A percentile compares a stretch with the other conserved stretches of the same genome.
These are phyloP conservation scores for Gonapodya sp. DNA, from an alignment of 192 early-diverging fungal species.

Conservation along the genomic window DNA sequence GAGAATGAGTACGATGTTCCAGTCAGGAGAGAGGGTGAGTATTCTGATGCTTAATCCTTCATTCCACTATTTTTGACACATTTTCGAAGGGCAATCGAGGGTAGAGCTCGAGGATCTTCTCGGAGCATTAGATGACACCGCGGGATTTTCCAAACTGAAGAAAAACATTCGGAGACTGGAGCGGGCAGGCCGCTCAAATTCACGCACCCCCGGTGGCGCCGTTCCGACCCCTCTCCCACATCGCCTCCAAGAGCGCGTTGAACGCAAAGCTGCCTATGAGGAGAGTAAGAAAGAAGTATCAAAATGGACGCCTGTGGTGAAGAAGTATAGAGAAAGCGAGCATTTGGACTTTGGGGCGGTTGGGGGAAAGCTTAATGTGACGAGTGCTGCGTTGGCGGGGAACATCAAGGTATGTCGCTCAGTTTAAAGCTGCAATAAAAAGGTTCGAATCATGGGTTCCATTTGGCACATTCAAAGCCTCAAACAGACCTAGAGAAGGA, in stretches of 20 bases:
- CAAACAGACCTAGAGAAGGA: conserved; percentile 67
- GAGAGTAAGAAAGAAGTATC: conserved; percentile 68
- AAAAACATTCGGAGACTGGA: conserved; percentile 49
- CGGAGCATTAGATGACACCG: conserved; percentile 47
- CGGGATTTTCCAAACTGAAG: conserved; percentile 54
- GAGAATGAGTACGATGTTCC: conserved; percentile 66
- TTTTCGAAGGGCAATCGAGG: conserved; percentile 42
- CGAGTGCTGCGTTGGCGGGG: conserved; percentile 45
- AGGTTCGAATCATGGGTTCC: not conserved
- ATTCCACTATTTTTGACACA: conserved; percentile 23
- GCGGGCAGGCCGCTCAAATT: conserved; percentile 29
- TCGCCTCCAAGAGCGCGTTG: conserved; percentile 72
- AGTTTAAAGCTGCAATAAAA: conserved; percentile 10
- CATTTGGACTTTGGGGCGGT: conserved; percentile 57
- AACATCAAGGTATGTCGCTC: conserved; percentile 39
- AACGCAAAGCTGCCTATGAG: conserved; percentile 78
- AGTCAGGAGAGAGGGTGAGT: conserved; percentile 25
- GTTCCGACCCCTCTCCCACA: conserved; percentile 70
- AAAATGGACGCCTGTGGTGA: conserved; percentile 76
- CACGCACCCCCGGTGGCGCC: conserved; percentile 27
- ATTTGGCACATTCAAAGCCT: conserved; percentile 25
- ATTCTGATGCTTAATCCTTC: not conserved
- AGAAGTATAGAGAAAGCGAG: conserved; percentile 73
- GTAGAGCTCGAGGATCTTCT: conserved; percentile 69
- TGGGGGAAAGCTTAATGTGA: conserved; percentile 10